phyloP scores from a whole-genome alignment of 1,139 yeast genomes.

The Lodderomyces margitis region DNA sequence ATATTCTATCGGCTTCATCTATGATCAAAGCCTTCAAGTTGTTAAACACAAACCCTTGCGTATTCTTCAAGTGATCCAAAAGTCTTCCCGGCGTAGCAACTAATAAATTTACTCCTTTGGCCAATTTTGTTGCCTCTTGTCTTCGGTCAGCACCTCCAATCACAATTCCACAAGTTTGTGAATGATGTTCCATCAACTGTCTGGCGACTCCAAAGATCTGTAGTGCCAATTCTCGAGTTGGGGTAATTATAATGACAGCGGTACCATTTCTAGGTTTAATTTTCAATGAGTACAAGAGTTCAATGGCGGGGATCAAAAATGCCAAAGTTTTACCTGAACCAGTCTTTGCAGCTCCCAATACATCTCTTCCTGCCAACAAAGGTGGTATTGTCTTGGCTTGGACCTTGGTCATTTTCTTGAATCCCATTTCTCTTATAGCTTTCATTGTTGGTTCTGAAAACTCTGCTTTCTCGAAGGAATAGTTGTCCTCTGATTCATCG shows the following conservation, averaged over 20 bases:
- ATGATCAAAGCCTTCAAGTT: slow-evolving; percentile 90
- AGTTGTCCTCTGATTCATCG: slow-evolving; percentile 19
- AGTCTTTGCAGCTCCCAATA: slow-evolving; percentile 95
- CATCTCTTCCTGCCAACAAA: slow-evolving; percentile 90
- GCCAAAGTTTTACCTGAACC: slow-evolving; percentile 98
- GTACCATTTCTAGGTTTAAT: slow-evolving; percentile 67
- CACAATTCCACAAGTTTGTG: slow-evolving; percentile 93
- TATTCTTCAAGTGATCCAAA: slow-evolving; percentile 93
- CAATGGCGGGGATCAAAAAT: slow-evolving; percentile 91
- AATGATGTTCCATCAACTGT: slow-evolving; percentile 85
- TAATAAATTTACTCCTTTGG: slow-evolving; percentile 88
- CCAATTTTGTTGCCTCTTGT: slow-evolving; percentile 92
- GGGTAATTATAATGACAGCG: slow-evolving; percentile 84
- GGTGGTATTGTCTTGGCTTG: slow-evolving; percentile 96
- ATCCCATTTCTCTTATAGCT: slow-evolving; percentile 85
- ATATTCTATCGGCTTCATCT: slow-evolving; percentile 96
- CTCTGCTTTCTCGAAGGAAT: slow-evolving; percentile 48
- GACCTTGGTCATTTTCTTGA: slow-evolving; percentile 84
- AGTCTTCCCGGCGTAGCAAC: slow-evolving; percentile 98
- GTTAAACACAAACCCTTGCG: slow-evolving; percentile 90
- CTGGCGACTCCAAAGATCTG: slow-evolving; percentile 97
- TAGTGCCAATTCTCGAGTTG: slow-evolving; percentile 84
- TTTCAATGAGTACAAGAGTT: slow-evolving; percentile 78
- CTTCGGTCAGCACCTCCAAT: slow-evolving; percentile 98
- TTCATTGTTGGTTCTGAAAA: slow-evolving; percentile 77